Conservation (phyloP, 1,284 basidiomycete genomes). For the Boletus subluridellus region DNA sequence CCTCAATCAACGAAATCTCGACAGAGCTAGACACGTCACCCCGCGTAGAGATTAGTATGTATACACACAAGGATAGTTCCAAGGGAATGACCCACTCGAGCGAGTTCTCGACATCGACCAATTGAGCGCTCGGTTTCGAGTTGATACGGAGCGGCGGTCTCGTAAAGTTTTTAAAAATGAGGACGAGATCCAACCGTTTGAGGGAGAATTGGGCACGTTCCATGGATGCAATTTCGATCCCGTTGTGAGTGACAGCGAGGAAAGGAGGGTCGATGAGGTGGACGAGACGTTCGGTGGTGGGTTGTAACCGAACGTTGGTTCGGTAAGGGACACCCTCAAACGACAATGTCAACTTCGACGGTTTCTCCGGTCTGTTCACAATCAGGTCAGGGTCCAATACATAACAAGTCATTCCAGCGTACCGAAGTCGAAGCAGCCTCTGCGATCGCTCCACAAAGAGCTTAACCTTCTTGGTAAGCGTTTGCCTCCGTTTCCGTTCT, state of each 20-base stretch:
- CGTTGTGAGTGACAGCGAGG: conserved; percentile 70
- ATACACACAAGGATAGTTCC: background rate
- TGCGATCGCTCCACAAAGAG: too few species aligned
- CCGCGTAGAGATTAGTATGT: too few species aligned
- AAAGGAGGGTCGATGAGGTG: conserved; percentile 41
- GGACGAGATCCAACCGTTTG: conserved; percentile 96
- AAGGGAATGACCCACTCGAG: conserved; percentile 71
- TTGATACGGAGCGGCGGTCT: conserved; percentile 89
- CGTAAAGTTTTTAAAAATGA: conserved; percentile 96
- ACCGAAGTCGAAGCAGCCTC: too few species aligned
- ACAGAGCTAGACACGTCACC: conserved; percentile 63
- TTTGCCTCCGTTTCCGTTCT: too few species aligned
- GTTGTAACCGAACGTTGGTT: too few species aligned
- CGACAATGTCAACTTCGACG: too few species aligned
- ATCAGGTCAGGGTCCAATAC: too few species aligned
- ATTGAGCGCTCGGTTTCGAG: conserved; percentile 84
- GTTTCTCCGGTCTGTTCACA: too few species aligned
- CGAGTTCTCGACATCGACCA: conserved; percentile 98
- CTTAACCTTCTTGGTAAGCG: too few species aligned
- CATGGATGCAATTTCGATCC: conserved; percentile 78
- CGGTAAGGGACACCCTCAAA: too few species aligned
- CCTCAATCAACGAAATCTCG: conserved; percentile 94
- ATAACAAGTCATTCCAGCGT: too few species aligned
- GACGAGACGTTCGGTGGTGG: too few species aligned
- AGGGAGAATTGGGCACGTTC: conserved; percentile 98